Percentiles rank a stretch among this genome's conserved stretches.
Evolutionary conservation across 108 stramenopile genomes (phyloP).

Genomic region (Stephanodiscus minutulus): DNA sequence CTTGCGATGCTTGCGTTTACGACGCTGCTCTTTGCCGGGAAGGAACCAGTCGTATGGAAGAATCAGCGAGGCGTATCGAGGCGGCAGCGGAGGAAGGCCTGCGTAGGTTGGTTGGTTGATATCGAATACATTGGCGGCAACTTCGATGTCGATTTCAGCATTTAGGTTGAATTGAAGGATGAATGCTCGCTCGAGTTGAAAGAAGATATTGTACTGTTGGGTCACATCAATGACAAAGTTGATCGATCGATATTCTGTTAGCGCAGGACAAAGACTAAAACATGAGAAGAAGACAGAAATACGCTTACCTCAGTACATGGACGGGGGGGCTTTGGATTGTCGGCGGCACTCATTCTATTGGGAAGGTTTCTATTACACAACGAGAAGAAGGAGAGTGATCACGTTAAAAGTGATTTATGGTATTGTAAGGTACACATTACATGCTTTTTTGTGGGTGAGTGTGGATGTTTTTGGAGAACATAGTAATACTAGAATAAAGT

Average conservation of each 20-base stretch:
- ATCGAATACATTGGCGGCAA: conserved; percentile 6
- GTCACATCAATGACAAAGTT: background rate
- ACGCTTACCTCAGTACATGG: background rate
- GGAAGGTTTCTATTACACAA: too few species aligned
- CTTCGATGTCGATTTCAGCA: conserved; percentile 13
- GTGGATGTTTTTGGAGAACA: too few species aligned
- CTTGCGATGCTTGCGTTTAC: conserved; percentile 55
- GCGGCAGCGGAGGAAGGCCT: conserved; percentile 23
- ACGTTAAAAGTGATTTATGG: too few species aligned
- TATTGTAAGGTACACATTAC: too few species aligned
- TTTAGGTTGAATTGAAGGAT: conserved; percentile 28
- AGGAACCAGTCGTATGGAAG: conserved; percentile 26
- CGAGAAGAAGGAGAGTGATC: too few species aligned
- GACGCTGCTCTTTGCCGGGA: conserved; percentile 15
- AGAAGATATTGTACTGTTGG: conserved; percentile 36
- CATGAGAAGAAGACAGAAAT: background rate
- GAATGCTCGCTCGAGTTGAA: conserved; percentile 41
- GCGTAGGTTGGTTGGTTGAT: background rate
- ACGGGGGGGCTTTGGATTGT: background rate
- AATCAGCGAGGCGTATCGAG: conserved; percentile 14
- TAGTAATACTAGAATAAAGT: too few species aligned
- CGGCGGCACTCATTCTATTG: background rate
- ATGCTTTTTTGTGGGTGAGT: too few species aligned
- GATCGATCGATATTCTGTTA: background rate
- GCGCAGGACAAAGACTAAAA: background rate